A percentile compares a stretch with the other conserved stretches of the same genome.
phyloP scores from a whole-genome alignment of 441 rosid genomes.

The Gossypium davidsonii region DNA sequence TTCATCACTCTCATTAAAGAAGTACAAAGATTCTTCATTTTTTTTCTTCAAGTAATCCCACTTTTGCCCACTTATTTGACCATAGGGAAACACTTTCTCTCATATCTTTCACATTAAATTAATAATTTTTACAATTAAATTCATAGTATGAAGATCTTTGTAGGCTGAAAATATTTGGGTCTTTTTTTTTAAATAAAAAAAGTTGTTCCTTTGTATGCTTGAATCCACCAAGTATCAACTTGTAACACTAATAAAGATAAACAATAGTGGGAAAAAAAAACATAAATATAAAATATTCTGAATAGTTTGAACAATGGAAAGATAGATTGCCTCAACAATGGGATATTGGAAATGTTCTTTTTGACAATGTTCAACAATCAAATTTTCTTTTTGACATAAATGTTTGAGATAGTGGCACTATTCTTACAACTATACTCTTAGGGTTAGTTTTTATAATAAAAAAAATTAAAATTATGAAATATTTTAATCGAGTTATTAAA shows the following conservation, averaged over 20 bases:
- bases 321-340: neutral
- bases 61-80: constrained; percentile 25
- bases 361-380: neutral
- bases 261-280: neutral
- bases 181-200: too few species aligned
- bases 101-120: neutral
- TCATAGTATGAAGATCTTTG: neutral
- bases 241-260: neutral
- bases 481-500: too few species aligned
- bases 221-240: too few species aligned
- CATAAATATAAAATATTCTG: neutral
- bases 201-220: too few species aligned
- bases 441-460: too few species aligned
- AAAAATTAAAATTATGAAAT: too few species aligned
- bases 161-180: too few species aligned
- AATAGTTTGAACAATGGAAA: neutral
- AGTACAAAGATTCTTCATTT: constrained; percentile 18
- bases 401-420: neutral
- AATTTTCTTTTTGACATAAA: neutral
- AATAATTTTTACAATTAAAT: neutral
- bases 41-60: neutral
- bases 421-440: neutral
- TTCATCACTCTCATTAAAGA: constrained; percentile 3
- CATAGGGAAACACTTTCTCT: neutral
- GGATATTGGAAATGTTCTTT: neutral